phyloP scores from a whole-genome alignment of 169 alveolate genomes.

The Plasmodium fragile region DNA sequence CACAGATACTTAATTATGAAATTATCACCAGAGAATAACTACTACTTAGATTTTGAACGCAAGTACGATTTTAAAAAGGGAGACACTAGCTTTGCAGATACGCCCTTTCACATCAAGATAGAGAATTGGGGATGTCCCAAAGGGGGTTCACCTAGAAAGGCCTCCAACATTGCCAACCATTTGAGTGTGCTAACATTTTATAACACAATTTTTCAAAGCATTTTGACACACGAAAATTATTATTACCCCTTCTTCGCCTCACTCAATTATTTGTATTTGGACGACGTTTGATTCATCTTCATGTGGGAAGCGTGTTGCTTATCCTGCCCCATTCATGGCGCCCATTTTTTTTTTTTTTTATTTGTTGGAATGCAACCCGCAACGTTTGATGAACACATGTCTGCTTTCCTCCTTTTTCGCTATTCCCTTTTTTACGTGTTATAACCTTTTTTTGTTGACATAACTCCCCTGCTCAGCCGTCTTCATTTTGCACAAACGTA shows the following conservation, averaged over 20 bases:
- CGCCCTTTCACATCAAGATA: conserved; percentile 55
- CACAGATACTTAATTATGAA: conserved; percentile 51
- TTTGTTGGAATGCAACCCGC: not conserved
- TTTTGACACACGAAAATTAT: conserved; percentile 42
- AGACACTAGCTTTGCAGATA: conserved; percentile 9
- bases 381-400: not conserved
- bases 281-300: not conserved
- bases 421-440: not conserved
- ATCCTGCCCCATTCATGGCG: not conserved
- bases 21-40: conserved; percentile 57
- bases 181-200: conserved; percentile 54
- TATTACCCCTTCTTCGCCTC: conserved; percentile 65
- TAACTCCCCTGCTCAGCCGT: not conserved
- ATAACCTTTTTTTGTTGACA: not conserved
- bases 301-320: not conserved
- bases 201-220: conserved; percentile 44
- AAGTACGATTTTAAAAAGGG: conserved; percentile 37
- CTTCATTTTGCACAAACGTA: not conserved
- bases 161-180: not conserved
- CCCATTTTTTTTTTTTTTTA: not conserved
- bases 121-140: not conserved
- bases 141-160: not conserved
- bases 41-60: conserved; percentile 55
- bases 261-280: conserved; percentile 30
- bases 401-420: not conserved